Evolutionary conservation across 345 rosid species (phyloP).

Genomic region (Acer saccharum): DNA sequence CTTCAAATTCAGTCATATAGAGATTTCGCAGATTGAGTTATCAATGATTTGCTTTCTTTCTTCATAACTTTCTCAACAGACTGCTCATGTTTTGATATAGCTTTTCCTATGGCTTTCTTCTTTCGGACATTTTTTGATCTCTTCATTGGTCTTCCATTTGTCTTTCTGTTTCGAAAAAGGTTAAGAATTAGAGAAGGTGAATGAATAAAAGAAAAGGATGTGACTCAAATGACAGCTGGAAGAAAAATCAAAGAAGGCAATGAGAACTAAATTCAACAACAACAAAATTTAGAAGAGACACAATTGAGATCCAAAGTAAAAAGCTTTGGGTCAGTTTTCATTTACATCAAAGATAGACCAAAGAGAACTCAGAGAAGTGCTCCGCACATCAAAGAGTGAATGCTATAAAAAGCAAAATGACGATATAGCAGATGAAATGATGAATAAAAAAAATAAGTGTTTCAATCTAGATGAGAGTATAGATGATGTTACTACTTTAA

Average conservation of each 20-base stretch:
- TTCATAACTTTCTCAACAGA: constrained; percentile 37
- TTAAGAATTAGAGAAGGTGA: not conserved
- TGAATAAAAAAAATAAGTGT: not conserved
- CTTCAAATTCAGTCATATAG: constrained; percentile 37
- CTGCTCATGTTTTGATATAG: constrained; percentile 44
- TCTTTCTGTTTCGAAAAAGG: constrained; percentile 39
- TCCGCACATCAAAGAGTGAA: not conserved
- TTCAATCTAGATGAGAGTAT: not conserved
- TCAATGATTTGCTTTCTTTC: constrained; percentile 35
- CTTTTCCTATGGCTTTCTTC: constrained; percentile 49
- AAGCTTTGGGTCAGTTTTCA: not conserved
- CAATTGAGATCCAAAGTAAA: not conserved
- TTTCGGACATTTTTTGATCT: constrained; percentile 52
- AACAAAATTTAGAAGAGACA: not conserved
- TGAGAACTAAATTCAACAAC: not conserved
- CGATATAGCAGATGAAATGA: not conserved
- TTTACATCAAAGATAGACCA: not conserved
- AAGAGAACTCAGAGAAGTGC: not conserved
- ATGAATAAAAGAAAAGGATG: not conserved
- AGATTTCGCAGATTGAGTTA: constrained; percentile 47
- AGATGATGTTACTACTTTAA: too few relatives aligned
- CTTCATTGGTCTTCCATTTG: constrained; percentile 70
- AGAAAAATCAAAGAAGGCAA: not conserved
- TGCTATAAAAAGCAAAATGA: not conserved
- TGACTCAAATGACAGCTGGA: not conserved